Conservation (phyloP, 2,329 filamentous ascomycete genomes). For the Didymella segeticola region DNA sequence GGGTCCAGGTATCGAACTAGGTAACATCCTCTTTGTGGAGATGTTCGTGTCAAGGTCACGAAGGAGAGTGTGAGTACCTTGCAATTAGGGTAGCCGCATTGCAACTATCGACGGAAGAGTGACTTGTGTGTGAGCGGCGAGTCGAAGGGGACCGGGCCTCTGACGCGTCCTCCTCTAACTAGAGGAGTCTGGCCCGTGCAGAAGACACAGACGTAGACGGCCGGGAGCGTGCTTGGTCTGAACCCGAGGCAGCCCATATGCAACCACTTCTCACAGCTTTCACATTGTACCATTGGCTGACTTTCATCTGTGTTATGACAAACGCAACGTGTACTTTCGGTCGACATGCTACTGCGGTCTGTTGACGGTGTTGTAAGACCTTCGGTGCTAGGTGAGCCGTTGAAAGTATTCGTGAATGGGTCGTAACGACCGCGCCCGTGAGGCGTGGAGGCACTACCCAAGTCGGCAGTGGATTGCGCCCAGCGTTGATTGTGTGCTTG, state of each 20-base stretch:
- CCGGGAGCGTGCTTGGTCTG: conserved; percentile 54
- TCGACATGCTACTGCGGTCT: conserved; percentile 59
- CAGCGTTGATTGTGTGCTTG: conserved; percentile 55
- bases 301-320: conserved; percentile 63
- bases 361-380: conserved; percentile 59
- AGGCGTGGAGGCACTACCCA: conserved; percentile 28
- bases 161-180: conserved; percentile 41
- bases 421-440: conserved; percentile 36
- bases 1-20: not conserved
- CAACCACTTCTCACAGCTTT: conserved; percentile 68
- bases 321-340: conserved; percentile 62
- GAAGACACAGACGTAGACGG: conserved; percentile 50
- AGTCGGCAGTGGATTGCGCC: conserved; percentile 53
- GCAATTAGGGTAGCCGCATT: not conserved
- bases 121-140: conserved; percentile 44
- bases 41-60: not conserved
- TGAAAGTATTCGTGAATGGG: conserved; percentile 48
- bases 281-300: conserved; percentile 67
- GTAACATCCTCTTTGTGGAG: not conserved
- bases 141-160: conserved; percentile 36
- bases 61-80: not conserved
- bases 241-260: conserved; percentile 66
- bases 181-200: conserved; percentile 49
- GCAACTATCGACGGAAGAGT: conserved; percentile 32
- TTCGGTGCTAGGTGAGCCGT: conserved; percentile 56